Conservation (phyloP, 768 basidiomycete species). For the Chalciporus chontae region DNA sequence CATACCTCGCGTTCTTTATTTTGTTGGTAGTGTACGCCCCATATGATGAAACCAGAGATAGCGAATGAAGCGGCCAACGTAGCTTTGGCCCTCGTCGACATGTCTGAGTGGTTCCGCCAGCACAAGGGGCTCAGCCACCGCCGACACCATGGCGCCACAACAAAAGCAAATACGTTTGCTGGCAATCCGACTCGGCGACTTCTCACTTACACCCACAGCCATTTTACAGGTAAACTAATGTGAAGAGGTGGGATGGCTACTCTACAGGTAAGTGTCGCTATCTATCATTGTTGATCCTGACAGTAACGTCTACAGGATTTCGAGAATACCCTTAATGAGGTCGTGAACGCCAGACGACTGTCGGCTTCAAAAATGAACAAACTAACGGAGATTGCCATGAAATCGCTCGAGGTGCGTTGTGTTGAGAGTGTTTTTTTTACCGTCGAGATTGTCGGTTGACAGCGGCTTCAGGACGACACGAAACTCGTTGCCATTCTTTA, state of each 20-base stretch:
- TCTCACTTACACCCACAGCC: slow-evolving; percentile 8
- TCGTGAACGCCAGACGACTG: slow-evolving; percentile 78
- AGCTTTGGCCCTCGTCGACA: slow-evolving; percentile 70
- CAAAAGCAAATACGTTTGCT: slow-evolving; percentile 38
- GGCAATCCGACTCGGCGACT: slow-evolving; percentile 11
- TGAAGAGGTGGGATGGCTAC: slow-evolving; percentile 35
- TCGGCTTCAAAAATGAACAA: slow-evolving; percentile 82
- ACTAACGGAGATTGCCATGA: slow-evolving; percentile 74
- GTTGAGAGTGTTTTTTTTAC: neutral
- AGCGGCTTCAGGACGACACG: slow-evolving; percentile 65
- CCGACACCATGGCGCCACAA: slow-evolving; percentile 22
- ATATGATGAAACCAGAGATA: slow-evolving; percentile 69
- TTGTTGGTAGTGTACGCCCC: slow-evolving; percentile 88
- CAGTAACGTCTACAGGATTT: slow-evolving; percentile 56
- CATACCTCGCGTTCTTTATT: slow-evolving; percentile 74
- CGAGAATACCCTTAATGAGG: slow-evolving; percentile 74
- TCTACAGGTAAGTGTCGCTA: slow-evolving; percentile 34
- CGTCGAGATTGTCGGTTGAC: neutral
- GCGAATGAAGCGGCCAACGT: slow-evolving; percentile 68
- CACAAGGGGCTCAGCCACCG: slow-evolving; percentile 17
- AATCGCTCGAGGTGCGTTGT: slow-evolving; percentile 66
- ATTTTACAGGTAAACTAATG: slow-evolving; percentile 18
- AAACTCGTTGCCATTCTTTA: slow-evolving; percentile 86
- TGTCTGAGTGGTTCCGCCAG: slow-evolving; percentile 12
- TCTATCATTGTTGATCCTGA: slow-evolving; percentile 1